Evolutionary conservation across 345 rosid species (phyloP).

Genomic region (Eutrema japonicum): DNA sequence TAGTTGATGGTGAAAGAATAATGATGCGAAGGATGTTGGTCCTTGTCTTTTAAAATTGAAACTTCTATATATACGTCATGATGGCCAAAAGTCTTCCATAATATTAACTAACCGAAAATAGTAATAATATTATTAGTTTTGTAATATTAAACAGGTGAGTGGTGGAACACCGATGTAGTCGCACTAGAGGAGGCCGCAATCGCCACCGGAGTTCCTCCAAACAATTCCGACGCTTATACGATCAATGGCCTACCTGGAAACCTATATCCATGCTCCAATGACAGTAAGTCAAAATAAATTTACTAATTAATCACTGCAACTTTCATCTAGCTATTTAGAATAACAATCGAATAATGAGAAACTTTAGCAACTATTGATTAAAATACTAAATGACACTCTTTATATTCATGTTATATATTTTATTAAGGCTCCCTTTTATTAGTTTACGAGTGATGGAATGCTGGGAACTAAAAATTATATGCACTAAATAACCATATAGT

Average conservation of each 20-base stretch:
- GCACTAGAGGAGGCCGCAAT: constrained; percentile 61
- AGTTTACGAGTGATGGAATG: too few species aligned
- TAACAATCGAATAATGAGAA: too few species aligned
- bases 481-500: too few species aligned
- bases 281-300: constrained; percentile 46
- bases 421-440: too few species aligned
- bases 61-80: not conserved
- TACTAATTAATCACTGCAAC: not conserved
- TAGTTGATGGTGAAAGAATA: constrained; percentile 18
- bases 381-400: too few species aligned
- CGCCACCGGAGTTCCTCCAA: constrained; percentile 64
- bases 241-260: constrained; percentile 92
- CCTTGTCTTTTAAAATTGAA: not conserved
- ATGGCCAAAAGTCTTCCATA: constrained; percentile 5
- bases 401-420: too few species aligned
- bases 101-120: not conserved
- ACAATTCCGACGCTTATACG: constrained; percentile 75
- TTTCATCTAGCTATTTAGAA: too few species aligned
- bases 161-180: constrained; percentile 83
- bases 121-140: not conserved
- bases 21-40: constrained; percentile 23
- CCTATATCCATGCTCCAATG: constrained; percentile 75
- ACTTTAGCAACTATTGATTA: too few species aligned
- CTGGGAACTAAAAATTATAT: too few species aligned
- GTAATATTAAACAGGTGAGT: constrained; percentile 61